These are phyloP conservation scores for Xerophyta viscosa DNA, from an alignment of 106 monocot genomes.

Conservation along the genomic window DNA sequence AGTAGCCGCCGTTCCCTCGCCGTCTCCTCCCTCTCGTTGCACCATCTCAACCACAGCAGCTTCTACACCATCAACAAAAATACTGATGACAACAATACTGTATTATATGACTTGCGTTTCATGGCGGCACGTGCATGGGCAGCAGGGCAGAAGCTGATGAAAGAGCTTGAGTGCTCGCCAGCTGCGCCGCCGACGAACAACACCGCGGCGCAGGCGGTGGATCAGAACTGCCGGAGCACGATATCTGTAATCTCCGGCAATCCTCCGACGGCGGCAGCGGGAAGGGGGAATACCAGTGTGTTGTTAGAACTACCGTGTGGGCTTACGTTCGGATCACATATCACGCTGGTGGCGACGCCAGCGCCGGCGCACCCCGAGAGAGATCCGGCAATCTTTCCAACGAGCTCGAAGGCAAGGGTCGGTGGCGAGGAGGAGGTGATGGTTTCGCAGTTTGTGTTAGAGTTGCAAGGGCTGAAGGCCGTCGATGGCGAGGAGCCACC, in stretches of 20 bases:
- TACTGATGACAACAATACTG: too few species aligned
- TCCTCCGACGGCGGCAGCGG: constrained; percentile 4
- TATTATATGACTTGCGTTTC: constrained; percentile 25
- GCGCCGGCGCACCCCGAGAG: constrained; percentile 25
- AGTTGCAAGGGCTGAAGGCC: constrained; percentile 44
- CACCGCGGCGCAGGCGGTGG: constrained; percentile 1
- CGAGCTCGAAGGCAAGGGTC: not conserved
- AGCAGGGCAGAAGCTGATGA: constrained; percentile 10
- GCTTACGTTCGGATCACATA: constrained; percentile 51
- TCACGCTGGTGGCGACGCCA: constrained; percentile 40
- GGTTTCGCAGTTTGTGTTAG: constrained; percentile 71
- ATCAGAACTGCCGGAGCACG: constrained; percentile 37
- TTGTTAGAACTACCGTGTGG: constrained; percentile 45
- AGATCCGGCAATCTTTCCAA: constrained; percentile 26
- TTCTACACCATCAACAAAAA: not conserved
- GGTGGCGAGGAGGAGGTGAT: constrained; percentile 27
- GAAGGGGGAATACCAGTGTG: constrained; percentile 20
- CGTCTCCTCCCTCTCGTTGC: not conserved
- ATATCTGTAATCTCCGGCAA: constrained; percentile 19
- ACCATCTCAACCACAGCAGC: not conserved
- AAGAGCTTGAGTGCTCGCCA: constrained; percentile 8
- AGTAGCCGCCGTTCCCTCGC: not conserved
- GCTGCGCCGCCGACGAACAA: not conserved
- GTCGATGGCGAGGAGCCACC: constrained; percentile 67
- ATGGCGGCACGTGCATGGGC: constrained; percentile 17